phyloP scores from a whole-genome alignment of 1,284 basidiomycete genomes.

The Sporisorium exsertum region DNA sequence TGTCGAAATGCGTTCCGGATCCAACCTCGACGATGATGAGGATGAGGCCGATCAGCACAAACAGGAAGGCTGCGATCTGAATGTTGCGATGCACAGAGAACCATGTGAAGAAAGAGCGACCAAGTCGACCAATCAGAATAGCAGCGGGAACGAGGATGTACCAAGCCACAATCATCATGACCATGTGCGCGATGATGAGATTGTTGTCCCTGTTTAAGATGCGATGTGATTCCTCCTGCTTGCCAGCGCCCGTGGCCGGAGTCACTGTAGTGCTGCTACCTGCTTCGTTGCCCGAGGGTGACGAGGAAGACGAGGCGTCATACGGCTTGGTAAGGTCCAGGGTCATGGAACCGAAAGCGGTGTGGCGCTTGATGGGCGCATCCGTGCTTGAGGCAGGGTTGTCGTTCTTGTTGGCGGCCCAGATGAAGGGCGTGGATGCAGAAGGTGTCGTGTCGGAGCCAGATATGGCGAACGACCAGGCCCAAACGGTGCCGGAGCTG shows the following conservation, averaged over 20 bases:
- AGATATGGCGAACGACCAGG: conserved; percentile 50
- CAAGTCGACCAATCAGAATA: conserved; percentile 75
- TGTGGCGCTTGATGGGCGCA: conserved; percentile 41
- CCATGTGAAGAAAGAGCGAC: conserved; percentile 75
- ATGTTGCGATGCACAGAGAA: conserved; percentile 74
- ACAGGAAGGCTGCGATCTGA: conserved; percentile 72
- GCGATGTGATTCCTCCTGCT: conserved; percentile 7
- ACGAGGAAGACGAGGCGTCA: conserved; percentile 12
- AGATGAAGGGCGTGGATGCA: conserved; percentile 49
- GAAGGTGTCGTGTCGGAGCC: conserved; percentile 23
- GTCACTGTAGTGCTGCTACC: conserved; percentile 14
- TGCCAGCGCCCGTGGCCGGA: conserved; percentile 8
- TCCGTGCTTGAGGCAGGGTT: conserved; percentile 29
- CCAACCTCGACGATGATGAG: conserved; percentile 72
- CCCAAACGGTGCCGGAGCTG: conserved; percentile 42
- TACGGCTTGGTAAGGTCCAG: conserved; percentile 61
- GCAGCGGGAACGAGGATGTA: conserved; percentile 76
- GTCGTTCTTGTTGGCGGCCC: conserved; percentile 47
- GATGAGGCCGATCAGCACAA: conserved; percentile 73
- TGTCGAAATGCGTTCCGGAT: conserved; percentile 30
- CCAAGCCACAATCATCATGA: conserved; percentile 72
- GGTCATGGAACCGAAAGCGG: conserved; percentile 32
- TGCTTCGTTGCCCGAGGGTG: conserved; percentile 4
- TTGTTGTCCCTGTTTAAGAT: conserved; percentile 37
- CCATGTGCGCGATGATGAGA: conserved; percentile 56